These are phyloP conservation scores for Pleurotus eryngii DNA, from an alignment of 768 basidiomycete species.

Conservation along the genomic window DNA sequence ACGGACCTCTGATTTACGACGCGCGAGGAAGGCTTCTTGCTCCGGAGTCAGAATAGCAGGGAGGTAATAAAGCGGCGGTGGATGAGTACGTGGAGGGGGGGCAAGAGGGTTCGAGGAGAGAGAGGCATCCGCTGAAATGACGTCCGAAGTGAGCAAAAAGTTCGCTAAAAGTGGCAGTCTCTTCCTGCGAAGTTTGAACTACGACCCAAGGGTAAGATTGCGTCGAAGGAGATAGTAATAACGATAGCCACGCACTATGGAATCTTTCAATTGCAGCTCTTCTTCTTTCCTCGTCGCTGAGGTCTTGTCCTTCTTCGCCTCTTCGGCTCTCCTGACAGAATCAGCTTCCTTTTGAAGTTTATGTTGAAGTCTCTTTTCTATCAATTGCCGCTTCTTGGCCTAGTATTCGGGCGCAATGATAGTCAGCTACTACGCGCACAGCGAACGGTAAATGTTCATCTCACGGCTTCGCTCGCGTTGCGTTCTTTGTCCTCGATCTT, in stretches of 20 bases:
- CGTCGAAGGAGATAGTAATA: background rate
- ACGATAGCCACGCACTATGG: constrained; percentile 52
- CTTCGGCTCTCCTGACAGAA: constrained; percentile 80
- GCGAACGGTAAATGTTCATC: constrained; percentile 9
- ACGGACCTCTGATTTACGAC: constrained; percentile 59
- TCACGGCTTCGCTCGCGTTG: constrained; percentile 80
- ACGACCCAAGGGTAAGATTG: constrained; percentile 1
- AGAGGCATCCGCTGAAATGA: constrained; percentile 39
- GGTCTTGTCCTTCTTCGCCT: constrained; percentile 82
- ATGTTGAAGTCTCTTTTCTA: constrained; percentile 81
- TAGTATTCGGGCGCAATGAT: constrained; percentile 22
- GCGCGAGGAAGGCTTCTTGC: constrained; percentile 65
- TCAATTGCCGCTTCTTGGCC: constrained; percentile 82
- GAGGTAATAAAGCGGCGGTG: constrained; percentile 75
- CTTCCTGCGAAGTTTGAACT: constrained; percentile 74
- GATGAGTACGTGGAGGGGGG: constrained; percentile 59
- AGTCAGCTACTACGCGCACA: background rate
- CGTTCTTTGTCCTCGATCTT: constrained; percentile 85
- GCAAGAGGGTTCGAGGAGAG: constrained; percentile 34
- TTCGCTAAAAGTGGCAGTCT: constrained; percentile 72
- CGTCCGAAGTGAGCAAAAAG: constrained; percentile 74
- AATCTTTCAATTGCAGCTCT: constrained; percentile 77
- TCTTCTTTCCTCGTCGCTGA: constrained; percentile 76
- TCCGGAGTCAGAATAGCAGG: constrained; percentile 64
- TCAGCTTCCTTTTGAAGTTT: constrained; percentile 85